A percentile compares a stretch with the other conserved stretches of the same genome.
Conservation (phyloP, 2,329 filamentous ascomycete genomes). For the Alternaria gansuensis region DNA sequence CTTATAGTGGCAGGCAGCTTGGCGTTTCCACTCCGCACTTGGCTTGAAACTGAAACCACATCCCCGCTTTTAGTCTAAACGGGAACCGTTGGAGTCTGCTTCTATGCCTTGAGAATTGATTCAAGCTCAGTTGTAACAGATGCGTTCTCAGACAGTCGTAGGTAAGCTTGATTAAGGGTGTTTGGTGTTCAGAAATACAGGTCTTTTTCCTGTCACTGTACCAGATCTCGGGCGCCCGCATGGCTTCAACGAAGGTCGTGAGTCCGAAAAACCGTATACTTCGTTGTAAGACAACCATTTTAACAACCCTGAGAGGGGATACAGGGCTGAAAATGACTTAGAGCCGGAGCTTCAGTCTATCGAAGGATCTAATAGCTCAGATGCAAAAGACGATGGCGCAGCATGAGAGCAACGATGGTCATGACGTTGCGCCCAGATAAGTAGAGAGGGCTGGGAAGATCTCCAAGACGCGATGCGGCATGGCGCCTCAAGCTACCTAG, state of each 20-base stretch:
- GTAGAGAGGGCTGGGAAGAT: not conserved
- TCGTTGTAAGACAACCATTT: too few species aligned
- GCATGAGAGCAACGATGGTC: too few species aligned
- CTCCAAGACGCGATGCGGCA: not conserved
- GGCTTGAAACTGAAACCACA: constrained; percentile 6
- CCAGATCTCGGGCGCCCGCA: not conserved
- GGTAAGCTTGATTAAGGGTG: not conserved
- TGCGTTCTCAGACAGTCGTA: not conserved
- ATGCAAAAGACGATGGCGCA: too few species aligned
- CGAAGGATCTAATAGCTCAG: too few species aligned
- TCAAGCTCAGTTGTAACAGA: not conserved
- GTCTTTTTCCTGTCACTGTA: not conserved
- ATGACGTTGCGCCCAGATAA: too few species aligned
- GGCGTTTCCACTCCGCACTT: constrained; percentile 16
- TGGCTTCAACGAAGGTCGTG: not conserved
- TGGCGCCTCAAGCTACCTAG: constrained; percentile 8
- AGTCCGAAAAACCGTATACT: not conserved
- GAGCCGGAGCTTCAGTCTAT: too few species aligned
- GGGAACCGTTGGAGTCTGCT: constrained; percentile 1
- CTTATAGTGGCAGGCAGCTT: constrained; percentile 1
- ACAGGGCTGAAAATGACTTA: too few species aligned
- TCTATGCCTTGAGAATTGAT: not conserved
- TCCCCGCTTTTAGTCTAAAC: constrained; percentile 3
- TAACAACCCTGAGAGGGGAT: too few species aligned
- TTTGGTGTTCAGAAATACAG: not conserved